Conservation (phyloP, 2,329 filamentous ascomycete species). For the Niveomyces coronatus region DNA sequence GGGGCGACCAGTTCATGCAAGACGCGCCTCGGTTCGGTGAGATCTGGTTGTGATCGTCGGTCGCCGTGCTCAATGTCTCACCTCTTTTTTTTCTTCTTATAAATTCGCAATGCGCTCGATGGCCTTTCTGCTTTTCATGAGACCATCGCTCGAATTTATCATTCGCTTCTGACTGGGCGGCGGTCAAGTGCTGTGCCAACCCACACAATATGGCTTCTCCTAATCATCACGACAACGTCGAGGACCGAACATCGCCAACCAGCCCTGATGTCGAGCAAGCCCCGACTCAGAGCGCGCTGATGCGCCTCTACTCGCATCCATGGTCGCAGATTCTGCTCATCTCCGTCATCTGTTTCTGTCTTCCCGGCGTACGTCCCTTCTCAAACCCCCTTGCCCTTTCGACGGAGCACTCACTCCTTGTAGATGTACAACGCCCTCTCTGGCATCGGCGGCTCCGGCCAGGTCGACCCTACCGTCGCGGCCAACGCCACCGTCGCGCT, state of each 20-base stretch:
- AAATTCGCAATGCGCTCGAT: too few species aligned
- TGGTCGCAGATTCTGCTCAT: conserved; percentile 39
- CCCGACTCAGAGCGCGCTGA: conserved; percentile 12
- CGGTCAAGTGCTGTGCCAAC: too few species aligned
- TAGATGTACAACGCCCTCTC: conserved; percentile 38
- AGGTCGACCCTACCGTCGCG: conserved; percentile 33
- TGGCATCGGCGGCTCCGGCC: conserved; percentile 34
- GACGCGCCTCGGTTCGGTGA: too few species aligned
- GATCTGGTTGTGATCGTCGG: too few species aligned
- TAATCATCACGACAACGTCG: conserved; percentile 8
- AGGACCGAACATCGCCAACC: conserved; percentile 1
- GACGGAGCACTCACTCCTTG: too few species aligned
- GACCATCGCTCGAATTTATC: too few species aligned
- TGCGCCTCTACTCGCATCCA: conserved; percentile 28
- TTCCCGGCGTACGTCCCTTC: conserved; percentile 28
- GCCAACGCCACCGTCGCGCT: conserved; percentile 35
- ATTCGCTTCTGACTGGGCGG: too few species aligned
- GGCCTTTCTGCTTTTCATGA: too few species aligned
- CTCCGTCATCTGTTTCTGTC: conserved; percentile 38
- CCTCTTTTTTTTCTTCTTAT: too few species aligned
- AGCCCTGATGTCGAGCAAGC: conserved; percentile 6
- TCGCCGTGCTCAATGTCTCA: too few species aligned
- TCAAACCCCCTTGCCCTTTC: background rate
- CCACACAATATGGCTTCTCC: conserved; percentile 13
- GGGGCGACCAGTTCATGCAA: too few species aligned